Conservation (phyloP, 345 rosid species). For the Ailanthus altissimus region DNA sequence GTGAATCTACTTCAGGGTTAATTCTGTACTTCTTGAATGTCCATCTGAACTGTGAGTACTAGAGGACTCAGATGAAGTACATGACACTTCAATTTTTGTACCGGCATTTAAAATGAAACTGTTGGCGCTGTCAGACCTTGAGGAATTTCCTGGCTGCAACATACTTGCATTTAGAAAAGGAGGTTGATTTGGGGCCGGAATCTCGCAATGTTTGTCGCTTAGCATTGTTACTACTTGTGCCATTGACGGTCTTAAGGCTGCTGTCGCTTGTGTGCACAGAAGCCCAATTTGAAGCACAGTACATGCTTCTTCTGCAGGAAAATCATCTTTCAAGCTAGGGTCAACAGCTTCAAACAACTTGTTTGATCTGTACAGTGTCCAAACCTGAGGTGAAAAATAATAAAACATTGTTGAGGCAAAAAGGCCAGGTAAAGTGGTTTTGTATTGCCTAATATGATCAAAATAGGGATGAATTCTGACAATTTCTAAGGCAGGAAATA, state of each 20-base stretch:
- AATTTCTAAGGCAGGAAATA: not conserved
- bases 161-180: conserved; percentile 42
- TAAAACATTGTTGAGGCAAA: not conserved
- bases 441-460: not conserved
- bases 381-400: conserved; percentile 38
- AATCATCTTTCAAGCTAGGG: conserved; percentile 28
- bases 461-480: not conserved
- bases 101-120: conserved; percentile 34
- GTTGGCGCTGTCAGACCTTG: conserved; percentile 24
- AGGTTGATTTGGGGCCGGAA: conserved; percentile 50
- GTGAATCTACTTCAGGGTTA: conserved; percentile 4
- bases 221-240: conserved; percentile 41
- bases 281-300: conserved; percentile 50
- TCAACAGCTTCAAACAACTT: conserved; percentile 41
- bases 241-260: conserved; percentile 52
- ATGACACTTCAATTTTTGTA: conserved; percentile 27
- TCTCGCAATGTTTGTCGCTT: conserved; percentile 17
- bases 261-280: conserved; percentile 53
- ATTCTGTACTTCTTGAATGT: conserved; percentile 25
- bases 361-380: conserved; percentile 45
- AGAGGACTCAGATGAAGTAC: conserved; percentile 32
- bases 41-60: conserved; percentile 32
- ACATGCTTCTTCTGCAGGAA: conserved; percentile 28
- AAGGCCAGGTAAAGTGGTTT: not conserved
- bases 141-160: conserved; percentile 25